A percentile compares a stretch with the other conserved stretches of the same genome.
Conservation (phyloP, 169 alveolate genomes). For the Plasmodium adleri region DNA sequence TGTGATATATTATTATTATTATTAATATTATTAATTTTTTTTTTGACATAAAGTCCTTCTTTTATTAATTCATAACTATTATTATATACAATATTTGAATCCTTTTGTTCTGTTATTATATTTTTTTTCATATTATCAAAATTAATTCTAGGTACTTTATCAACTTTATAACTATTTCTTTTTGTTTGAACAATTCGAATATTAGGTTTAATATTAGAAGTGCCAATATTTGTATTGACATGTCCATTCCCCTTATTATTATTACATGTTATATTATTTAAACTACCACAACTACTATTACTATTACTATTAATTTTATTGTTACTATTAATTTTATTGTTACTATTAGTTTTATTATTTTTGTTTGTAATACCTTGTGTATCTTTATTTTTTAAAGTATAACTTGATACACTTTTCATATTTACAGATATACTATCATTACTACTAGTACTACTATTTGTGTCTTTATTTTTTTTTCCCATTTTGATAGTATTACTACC, state of each 20-base stretch:
- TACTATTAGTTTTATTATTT: not conserved
- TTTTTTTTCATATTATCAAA: slow-evolving; percentile 1
- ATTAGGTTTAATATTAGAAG: not conserved
- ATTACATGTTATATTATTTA: too few relatives aligned
- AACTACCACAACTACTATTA: slow-evolving; percentile 9
- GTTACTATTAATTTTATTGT: not conserved
- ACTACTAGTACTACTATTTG: not conserved
- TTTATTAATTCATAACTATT: not conserved
- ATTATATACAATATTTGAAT: not conserved
- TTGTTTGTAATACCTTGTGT: not conserved
- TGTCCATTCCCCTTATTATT: too few relatives aligned
- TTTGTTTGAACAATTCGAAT: slow-evolving; percentile 3
- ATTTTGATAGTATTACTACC: not conserved
- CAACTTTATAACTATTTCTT: slow-evolving; percentile 32
- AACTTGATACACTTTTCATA: too few relatives aligned
- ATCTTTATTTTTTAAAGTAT: too few relatives aligned
- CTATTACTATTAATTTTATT: not conserved
- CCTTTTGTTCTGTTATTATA: not conserved
- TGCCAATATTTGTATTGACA: too few relatives aligned
- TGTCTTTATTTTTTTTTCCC: not conserved
- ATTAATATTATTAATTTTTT: not conserved
- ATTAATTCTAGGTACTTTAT: slow-evolving; percentile 3
- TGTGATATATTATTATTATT: not conserved
- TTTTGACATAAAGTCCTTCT: not conserved
- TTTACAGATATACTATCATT: not conserved